A percentile compares a stretch with the other conserved stretches of the same genome.
Evolutionary conservation across 257 asterid species (phyloP).

Genomic region (Dorcoceras hygrometricum): DNA sequence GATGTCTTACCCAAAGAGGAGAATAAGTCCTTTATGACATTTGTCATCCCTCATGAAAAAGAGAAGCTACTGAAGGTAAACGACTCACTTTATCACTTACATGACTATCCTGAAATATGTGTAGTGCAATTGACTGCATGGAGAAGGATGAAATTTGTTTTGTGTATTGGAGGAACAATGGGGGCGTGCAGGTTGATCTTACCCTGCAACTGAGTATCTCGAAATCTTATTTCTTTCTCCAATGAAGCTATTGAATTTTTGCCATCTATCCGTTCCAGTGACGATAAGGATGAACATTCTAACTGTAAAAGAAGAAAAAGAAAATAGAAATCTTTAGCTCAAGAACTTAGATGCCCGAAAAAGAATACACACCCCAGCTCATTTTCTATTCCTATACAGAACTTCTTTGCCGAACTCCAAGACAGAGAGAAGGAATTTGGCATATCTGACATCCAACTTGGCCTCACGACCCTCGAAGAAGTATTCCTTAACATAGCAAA

Average conservation of each 20-base stretch:
- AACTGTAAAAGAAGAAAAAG: too few species aligned
- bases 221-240: too few species aligned
- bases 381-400: conserved; percentile 30
- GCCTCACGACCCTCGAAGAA: conserved; percentile 86
- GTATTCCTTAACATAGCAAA: conserved; percentile 76
- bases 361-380: neutral
- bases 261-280: too few species aligned
- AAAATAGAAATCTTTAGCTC: neutral
- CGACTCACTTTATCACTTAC: neutral
- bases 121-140: neutral
- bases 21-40: conserved; percentile 72
- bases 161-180: too few species aligned
- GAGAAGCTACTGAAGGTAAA: conserved; percentile 80
- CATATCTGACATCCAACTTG: conserved; percentile 81
- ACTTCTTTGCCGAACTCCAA: conserved; percentile 70
- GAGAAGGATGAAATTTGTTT: too few species aligned
- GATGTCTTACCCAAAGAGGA: conserved; percentile 82
- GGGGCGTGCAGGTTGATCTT: too few species aligned
- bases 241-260: too few species aligned
- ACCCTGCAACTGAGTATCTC: too few species aligned
- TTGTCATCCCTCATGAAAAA: conserved; percentile 81
- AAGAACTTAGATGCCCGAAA: neutral
- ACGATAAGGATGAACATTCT: too few species aligned
- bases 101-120: too few species aligned
- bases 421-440: conserved; percentile 56